A percentile compares a stretch with the other conserved stretches of the same genome.
phyloP scores from a whole-genome alignment of 2,329 filamentous ascomycete species.

The Nemania abortiva region DNA sequence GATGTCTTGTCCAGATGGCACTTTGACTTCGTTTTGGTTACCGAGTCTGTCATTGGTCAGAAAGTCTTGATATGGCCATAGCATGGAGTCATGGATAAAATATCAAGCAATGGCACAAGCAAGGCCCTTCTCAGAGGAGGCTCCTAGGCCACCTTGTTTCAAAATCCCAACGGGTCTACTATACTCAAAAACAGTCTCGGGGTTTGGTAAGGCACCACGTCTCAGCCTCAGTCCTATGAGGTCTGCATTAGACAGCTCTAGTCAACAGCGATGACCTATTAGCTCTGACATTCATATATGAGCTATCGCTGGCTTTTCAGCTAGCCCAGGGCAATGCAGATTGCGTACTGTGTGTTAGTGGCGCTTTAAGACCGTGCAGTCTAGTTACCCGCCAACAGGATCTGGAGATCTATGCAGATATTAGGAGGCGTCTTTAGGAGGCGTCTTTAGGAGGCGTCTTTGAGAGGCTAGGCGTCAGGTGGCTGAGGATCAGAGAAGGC shows the following conservation, averaged over 20 bases:
- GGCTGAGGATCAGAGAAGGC: slow-evolving; percentile 1
- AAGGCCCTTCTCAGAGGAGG: not conserved
- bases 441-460: not conserved
- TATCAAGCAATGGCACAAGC: not conserved
- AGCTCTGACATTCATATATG: too few relatives aligned
- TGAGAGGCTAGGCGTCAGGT: slow-evolving; percentile 4
- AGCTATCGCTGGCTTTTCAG: not conserved
- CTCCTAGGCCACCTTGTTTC: not conserved
- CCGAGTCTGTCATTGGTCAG: not conserved
- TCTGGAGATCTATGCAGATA: slow-evolving; percentile 5
- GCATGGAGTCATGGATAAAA: not conserved
- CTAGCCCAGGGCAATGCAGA: not conserved
- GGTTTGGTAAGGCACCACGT: not conserved
- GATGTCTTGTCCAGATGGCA: not conserved
- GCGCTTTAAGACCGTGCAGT: not conserved
- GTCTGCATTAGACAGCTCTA: not conserved
- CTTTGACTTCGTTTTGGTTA: not conserved
- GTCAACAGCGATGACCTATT: not conserved
- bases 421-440: not conserved
- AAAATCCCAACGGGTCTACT: not conserved
- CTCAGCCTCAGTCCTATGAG: not conserved
- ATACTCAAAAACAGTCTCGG: not conserved
- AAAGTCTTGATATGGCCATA: not conserved
- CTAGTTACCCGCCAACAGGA: not conserved
- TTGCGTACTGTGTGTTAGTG: not conserved